A percentile compares a stretch with the other conserved stretches of the same genome.
Evolutionary conservation across 2,329 filamentous ascomycete species (phyloP).

Genomic region (Grosmannia clavigera): DNA sequence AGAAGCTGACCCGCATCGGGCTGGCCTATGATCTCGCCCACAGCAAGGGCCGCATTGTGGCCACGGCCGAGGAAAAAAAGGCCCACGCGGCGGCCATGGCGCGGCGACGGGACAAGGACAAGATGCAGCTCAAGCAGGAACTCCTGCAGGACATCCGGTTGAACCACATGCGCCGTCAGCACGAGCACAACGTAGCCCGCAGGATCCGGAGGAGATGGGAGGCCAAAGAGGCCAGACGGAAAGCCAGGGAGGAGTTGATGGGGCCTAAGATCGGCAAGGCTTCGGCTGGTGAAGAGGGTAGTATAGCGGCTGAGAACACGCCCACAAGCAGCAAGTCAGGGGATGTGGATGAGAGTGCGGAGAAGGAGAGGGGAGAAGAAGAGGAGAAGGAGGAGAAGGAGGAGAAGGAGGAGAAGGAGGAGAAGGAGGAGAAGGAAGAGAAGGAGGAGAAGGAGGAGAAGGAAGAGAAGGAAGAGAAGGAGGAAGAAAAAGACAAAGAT

Average conservation of each 20-base stretch:
- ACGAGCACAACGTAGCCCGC: slow-evolving; percentile 6
- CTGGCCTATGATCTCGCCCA: slow-evolving; percentile 48
- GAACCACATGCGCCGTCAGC: slow-evolving; percentile 21
- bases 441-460: slow-evolving; percentile 18
- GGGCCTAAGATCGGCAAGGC: no score
- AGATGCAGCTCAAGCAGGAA: slow-evolving; percentile 32
- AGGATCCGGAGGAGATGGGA: background rate
- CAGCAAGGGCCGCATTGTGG: slow-evolving; percentile 40
- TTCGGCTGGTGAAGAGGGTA: no score
- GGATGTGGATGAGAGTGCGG: background rate
- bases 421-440: background rate
- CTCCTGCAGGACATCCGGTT: slow-evolving; percentile 23
- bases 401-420: slow-evolving; percentile 10
- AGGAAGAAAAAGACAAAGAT: slow-evolving; percentile 11
- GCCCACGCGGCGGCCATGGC: slow-evolving; percentile 32
- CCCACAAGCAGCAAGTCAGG: no score
- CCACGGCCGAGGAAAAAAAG: slow-evolving; percentile 35
- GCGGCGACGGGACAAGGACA: slow-evolving; percentile 30
- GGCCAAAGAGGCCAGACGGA: slow-evolving; percentile 7
- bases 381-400: no score
- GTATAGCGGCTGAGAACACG: no score
- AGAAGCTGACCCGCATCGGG: slow-evolving; percentile 46
- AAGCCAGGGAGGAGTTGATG: background rate
- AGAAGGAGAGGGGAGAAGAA: background rate
- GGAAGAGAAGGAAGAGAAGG: slow-evolving; percentile 19